Evolutionary conservation across 2,329 filamentous ascomycete genomes (phyloP), one percentile per base, ranked within the genome.

Genomic region (Nemania bipapillata): DNA sequence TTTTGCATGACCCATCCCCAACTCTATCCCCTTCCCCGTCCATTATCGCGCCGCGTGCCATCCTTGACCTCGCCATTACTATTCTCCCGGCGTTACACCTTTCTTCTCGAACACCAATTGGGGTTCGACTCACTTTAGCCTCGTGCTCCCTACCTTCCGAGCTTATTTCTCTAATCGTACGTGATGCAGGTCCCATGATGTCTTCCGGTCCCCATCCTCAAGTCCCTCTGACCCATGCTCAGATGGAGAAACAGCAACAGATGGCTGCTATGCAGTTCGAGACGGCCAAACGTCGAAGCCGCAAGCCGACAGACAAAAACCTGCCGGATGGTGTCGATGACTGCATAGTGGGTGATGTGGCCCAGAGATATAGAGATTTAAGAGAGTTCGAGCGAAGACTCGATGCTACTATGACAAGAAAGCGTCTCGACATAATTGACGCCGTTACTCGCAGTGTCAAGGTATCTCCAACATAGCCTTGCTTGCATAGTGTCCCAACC

Each of bases 301-400:
- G 90, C 78, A 96, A 95, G 81, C 96, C 96, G 1, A 97, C 94
- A 66, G 96, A 99, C 81, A 97, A 93, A 85, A 96, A 93, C 75
- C 89, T 99, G 28, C 94, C 96, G 45, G 94, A 98, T 72, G 94
- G 93, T 64, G 86, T 97, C 52, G 94, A 96, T 74, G 90, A 93
- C 55, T 88, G 91, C 71, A 88, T 93, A 69, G 89, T 97, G 72
- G 93, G 92, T 70, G 92, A 97, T 79, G 91, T 91, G 45, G 93
- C 91, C 52, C 86, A 90, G 77, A 87, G 93, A 74, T 99, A 99
- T 83, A 90, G 90, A 77, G 89, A 91, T 66, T 82, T 99, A 78
- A 89, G 93, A 77, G 94, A 97, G 73, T 85, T 96, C 66, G 96
- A 99, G 85, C 90, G 93, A 77, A 88, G 90, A 62, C 85, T 99